Percentiles rank a stretch among this genome's conserved stretches.
Evolutionary conservation across 352 stramenopile species (phyloP).

Genomic region (Pythium phragmitis): DNA sequence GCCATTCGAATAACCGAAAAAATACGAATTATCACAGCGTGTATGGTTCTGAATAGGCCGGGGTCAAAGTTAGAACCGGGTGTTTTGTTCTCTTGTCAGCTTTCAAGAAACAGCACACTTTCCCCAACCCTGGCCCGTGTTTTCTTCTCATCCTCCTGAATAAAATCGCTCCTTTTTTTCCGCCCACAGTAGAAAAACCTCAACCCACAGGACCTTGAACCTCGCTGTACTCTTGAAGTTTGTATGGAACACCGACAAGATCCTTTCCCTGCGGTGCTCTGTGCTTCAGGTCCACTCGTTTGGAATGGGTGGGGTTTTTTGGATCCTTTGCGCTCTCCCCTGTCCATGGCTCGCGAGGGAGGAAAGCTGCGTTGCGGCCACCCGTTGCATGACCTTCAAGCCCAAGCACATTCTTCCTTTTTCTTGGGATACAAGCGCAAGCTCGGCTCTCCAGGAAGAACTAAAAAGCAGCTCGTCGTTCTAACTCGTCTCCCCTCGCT

Average conservation of each 20-base stretch:
- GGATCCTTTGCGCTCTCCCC: background rate
- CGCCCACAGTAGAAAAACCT: conserved; percentile 25
- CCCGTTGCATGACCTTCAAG: conserved; percentile 24
- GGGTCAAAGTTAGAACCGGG: background rate
- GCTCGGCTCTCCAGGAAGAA: conserved; percentile 18
- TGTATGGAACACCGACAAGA: conserved; percentile 24
- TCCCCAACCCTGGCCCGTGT: background rate
- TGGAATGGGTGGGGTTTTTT: conserved; percentile 31
- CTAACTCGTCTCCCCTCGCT: conserved; percentile 13
- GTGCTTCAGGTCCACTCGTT: conserved; percentile 30
- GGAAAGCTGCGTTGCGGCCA: conserved; percentile 1
- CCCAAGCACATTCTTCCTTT: conserved; percentile 31
- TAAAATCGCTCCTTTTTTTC: conserved; percentile 14
- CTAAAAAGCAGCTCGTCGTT: conserved; percentile 18
- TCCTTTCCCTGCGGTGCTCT: conserved; percentile 13
- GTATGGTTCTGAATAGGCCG: no score
- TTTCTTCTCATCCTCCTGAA: conserved; percentile 7
- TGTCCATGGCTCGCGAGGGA: conserved; percentile 2
- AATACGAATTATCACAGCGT: background rate
- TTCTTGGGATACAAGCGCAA: conserved; percentile 32
- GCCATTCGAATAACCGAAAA: conserved; percentile 8
- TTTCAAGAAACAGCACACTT: conserved; percentile 22
- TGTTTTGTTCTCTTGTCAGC: conserved; percentile 26
- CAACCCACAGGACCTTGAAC: conserved; percentile 20
- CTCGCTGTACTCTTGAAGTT: conserved; percentile 18